Conservation (phyloP, 306 rosid species). For the Oemleria cerasiformis region DNA sequence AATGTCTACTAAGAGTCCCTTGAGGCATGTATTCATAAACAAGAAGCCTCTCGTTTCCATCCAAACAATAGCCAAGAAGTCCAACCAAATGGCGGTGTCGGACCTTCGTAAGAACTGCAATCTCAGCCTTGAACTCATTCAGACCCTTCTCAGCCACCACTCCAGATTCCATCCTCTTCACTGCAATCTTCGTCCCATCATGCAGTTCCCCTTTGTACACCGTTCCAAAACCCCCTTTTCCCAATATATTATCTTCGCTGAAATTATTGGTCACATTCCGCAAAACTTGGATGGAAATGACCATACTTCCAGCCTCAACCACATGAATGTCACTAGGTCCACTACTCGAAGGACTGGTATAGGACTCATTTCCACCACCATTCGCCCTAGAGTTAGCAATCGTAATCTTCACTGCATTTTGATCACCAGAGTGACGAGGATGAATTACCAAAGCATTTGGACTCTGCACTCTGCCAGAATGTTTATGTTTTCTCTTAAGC, state of each 20-base stretch:
- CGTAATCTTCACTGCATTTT: conserved; percentile 38
- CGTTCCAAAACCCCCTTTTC: conserved; percentile 84
- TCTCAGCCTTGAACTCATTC: conserved; percentile 76
- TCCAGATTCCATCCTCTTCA: conserved; percentile 87
- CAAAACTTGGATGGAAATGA: conserved; percentile 69
- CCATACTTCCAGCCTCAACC: conserved; percentile 60
- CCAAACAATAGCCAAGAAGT: conserved; percentile 90
- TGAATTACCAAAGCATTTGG: conserved; percentile 30
- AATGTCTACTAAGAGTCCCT: conserved; percentile 63
- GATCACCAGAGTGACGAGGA: conserved; percentile 46
- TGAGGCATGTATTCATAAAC: conserved; percentile 91
- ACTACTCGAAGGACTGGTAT: conserved; percentile 27
- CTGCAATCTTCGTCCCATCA: conserved; percentile 90
- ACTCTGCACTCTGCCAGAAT: conserved; percentile 24
- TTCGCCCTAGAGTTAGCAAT: conserved; percentile 22
- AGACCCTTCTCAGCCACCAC: conserved; percentile 57
- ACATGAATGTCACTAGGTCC: conserved; percentile 40
- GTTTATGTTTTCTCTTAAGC: conserved; percentile 21
- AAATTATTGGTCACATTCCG: conserved; percentile 69
- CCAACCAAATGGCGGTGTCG: conserved; percentile 82
- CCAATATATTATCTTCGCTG: conserved; percentile 54
- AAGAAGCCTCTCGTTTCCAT: conserved; percentile 78
- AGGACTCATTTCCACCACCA: conserved; percentile 20
- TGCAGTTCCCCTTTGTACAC: conserved; percentile 82
- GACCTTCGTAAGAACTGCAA: conserved; percentile 79